phyloP scores from a whole-genome alignment of 768 basidiomycete species.

The Tulasnella sp. region DNA sequence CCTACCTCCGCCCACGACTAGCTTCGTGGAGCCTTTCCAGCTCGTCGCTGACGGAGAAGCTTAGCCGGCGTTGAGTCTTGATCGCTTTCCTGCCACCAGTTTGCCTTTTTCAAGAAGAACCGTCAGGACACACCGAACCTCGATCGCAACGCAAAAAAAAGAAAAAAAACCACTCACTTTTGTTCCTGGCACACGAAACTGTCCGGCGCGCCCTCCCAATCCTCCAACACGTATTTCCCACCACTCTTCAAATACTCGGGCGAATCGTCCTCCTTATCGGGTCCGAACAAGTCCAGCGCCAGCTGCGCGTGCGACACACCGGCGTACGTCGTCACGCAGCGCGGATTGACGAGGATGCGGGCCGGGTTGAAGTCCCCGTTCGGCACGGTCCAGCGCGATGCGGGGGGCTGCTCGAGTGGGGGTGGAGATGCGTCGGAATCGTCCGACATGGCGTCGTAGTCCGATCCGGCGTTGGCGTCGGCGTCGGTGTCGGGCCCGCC shows the following conservation, averaged over 20 bases:
- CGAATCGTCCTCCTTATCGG: constrained; percentile 59
- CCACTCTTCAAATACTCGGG: constrained; percentile 43
- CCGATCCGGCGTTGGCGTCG: constrained; percentile 83
- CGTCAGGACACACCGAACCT: background rate
- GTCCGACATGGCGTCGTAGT: constrained; percentile 84
- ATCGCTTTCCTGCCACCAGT: constrained; percentile 88
- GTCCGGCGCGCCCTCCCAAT: constrained; percentile 97
- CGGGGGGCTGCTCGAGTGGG: constrained; percentile 42
- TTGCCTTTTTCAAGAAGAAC: constrained; percentile 48
- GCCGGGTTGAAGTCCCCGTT: constrained; percentile 89
- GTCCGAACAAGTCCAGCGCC: constrained; percentile 90
- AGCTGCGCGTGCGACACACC: constrained; percentile 96
- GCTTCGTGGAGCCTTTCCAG: constrained; percentile 41
- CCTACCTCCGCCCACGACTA: background rate
- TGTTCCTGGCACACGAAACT: constrained; percentile 99
- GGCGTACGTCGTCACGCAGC: constrained; percentile 97
- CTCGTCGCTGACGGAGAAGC: constrained; percentile 82
- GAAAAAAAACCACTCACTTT: constrained; percentile 52
- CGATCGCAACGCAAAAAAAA: no score
- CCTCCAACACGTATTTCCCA: constrained; percentile 83
- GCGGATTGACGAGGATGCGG: constrained; percentile 91
- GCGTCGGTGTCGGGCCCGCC: constrained; percentile 51
- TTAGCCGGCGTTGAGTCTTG: constrained; percentile 82
- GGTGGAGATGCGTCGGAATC: constrained; percentile 49
- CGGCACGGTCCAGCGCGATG: constrained; percentile 59